Base-by-base conservation (phyloP, 768 basidiomycete genomes). In the Boletus subcaerulescens region DNA sequence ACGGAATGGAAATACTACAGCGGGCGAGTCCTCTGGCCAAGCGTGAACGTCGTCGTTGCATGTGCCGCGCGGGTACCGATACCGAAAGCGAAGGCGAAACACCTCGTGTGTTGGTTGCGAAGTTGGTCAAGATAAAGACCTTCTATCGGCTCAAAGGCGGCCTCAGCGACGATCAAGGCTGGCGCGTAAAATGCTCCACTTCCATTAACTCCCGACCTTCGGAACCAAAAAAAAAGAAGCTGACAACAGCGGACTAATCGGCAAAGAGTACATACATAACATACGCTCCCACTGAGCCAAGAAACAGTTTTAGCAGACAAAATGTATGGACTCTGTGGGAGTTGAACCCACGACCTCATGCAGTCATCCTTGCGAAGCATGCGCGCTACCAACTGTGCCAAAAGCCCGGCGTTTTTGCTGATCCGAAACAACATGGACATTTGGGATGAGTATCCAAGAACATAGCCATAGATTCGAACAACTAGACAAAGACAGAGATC, bases 21-120 rank as follows among this genome's bases (percentile, higher is more conserved):
- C 80, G 79, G 36, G 84, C 85, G 60, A 79, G 74, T 44, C 74
- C 78, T 62, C 76, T 80, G 51, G 75, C 67, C 12, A 67, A 49
- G 39, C 72, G 76, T 47, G 76, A 66, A 59, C 85, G 83, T 67
- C 85, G 83, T 67, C 86, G 80, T 63, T 83, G 86, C 85, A 87
- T 85, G 56, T 80, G 82, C 60, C 22, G 49, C 32, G 48, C 45
- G 29, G 14, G 45, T 45, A 5, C 32, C 47, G 29, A 26, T 26
- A 26, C 4, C 26, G 7, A 26, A 26, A 14, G 15, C 14, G 17
- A 33, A 42, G 43, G 36, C 45, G 47, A 42, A 50, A 41, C 33
- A 18, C 41, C 44, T 24, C 41, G 52, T 49, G 43, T 35, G 45
- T 18, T 45, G 26, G 45, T 48, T 42, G 59, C 18, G 31, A 22